Base-by-base conservation (phyloP, 768 basidiomycete species). In the Suillus variegatus region DNA sequence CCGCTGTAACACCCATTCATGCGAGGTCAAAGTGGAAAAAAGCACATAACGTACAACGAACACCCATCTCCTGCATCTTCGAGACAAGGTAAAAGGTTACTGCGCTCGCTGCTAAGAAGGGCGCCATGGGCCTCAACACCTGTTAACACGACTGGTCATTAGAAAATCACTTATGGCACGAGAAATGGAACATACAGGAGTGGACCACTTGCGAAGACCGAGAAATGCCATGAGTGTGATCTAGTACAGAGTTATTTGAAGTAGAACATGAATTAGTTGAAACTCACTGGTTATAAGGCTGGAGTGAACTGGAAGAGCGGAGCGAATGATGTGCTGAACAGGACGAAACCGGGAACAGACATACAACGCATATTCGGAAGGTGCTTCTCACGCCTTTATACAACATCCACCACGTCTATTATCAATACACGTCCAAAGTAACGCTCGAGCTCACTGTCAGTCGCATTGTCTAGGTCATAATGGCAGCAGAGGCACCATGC, bases 41-140 rank as follows among this genome's bases (percentile, higher is more conserved):
- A 25, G 13, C 12, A 25, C 7, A 14, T 25, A 25, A 49, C 47
- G 13, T 49, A 49, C 47, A 22, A 49, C 47, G 22, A 49, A 49
- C 22, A 25, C 47, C 47, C 47, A 49, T 49, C 22, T 49, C 47
- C n/a, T 49, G 49, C 49, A 51, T 51, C 25, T 51, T 51, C 7
- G 49, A 51, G 6, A 51, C 49, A 25, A 51, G 49, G 49, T 51
- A 51, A 25, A 51, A 51, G 13, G 49, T 51, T 14, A 51, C 25
- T 7, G 3, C 49, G 25, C 49, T 51, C 7, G 49, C 49, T 25
- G 49, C 49, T 25, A 51, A 13, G 49, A 51, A 51, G 49, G 49
- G 49, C 13, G 49, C 49, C 49, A 51, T 51, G 25, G 49, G 49
- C 49, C 49, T 51, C 49, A 52, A 52, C 16, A 52, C 51, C 51